phyloP scores from a whole-genome alignment of 2,329 filamentous ascomycete genomes.

The Clarireedia homoeocarpa region DNA sequence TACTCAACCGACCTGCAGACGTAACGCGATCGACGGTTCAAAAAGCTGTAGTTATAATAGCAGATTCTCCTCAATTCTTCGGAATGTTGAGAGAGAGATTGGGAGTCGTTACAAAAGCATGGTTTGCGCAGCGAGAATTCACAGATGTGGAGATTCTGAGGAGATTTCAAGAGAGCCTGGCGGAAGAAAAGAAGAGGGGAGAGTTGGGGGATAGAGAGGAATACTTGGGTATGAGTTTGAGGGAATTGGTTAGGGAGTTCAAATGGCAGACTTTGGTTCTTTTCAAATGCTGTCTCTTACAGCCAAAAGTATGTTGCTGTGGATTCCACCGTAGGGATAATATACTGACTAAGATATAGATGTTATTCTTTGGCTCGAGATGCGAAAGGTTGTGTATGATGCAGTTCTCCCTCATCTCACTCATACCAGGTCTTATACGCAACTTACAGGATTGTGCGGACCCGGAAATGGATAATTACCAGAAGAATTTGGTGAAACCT shows the following conservation, averaged over 20 bases:
- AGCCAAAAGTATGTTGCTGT: slow-evolving; percentile 67
- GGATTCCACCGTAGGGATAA: not conserved
- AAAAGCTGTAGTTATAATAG: slow-evolving; percentile 94
- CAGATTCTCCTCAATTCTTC: slow-evolving; percentile 82
- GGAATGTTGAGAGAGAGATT: slow-evolving; percentile 85
- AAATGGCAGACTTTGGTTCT: slow-evolving; percentile 90
- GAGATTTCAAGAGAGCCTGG: slow-evolving; percentile 84
- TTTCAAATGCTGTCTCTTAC: slow-evolving; percentile 86
- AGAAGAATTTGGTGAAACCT: slow-evolving; percentile 64
- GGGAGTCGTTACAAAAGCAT: slow-evolving; percentile 84
- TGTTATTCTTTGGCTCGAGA: slow-evolving; percentile 96
- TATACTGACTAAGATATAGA: slow-evolving; percentile 44
- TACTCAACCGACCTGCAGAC: slow-evolving; percentile 73
- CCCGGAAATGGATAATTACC: slow-evolving; percentile 81
- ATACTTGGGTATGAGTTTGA: slow-evolving; percentile 79
- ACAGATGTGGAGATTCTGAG: slow-evolving; percentile 82
- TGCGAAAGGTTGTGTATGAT: slow-evolving; percentile 97
- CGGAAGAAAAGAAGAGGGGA: slow-evolving; percentile 57
- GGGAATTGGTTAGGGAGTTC: slow-evolving; percentile 90
- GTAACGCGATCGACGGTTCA: slow-evolving; percentile 97
- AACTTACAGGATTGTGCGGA: slow-evolving; percentile 93
- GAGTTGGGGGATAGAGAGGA: slow-evolving; percentile 68
- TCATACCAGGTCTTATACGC: slow-evolving; percentile 87
- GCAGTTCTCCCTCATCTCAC: slow-evolving; percentile 90
- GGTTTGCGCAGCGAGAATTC: slow-evolving; percentile 94